phyloP scores from a whole-genome alignment of 495 filamentous ascomycete genomes.

The Penicillium coprophilum region DNA sequence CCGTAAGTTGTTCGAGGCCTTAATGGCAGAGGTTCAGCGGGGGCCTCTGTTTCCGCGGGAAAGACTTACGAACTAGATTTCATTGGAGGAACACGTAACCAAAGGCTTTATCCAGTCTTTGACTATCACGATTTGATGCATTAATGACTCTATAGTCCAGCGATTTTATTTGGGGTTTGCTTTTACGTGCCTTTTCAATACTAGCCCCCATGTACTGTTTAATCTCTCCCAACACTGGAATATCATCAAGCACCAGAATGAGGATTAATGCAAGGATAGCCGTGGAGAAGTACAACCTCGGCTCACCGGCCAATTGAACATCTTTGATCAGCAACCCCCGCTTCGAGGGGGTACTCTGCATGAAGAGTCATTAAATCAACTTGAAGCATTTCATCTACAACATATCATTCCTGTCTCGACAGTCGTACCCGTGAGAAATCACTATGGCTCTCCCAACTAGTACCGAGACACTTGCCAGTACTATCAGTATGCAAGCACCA shows the following conservation, averaged over 20 bases:
- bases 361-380: background rate
- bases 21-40: conserved; percentile 21
- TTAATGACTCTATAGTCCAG: background rate
- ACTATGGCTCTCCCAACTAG: conserved; percentile 35
- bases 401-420: background rate
- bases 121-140: conserved; percentile 4
- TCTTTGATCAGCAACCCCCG: conserved; percentile 11
- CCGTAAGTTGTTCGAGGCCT: conserved; percentile 22
- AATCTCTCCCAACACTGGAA: background rate
- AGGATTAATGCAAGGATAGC: background rate
- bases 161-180: background rate
- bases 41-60: conserved; percentile 12
- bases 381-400: no score
- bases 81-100: background rate
- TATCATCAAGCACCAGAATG: no score
- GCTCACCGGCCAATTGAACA: background rate
- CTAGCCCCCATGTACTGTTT: background rate
- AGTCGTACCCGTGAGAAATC: background rate
- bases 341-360: background rate
- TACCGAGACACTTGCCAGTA: conserved; percentile 28
- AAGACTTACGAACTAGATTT: background rate
- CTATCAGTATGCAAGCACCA: conserved; percentile 22
- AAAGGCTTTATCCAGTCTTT: background rate
- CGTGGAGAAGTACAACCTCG: conserved; percentile 2
- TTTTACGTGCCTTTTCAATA: background rate